Evolutionary conservation across 2,329 filamentous ascomycete species (phyloP).

Genomic region (Claviceps spartinae): DNA sequence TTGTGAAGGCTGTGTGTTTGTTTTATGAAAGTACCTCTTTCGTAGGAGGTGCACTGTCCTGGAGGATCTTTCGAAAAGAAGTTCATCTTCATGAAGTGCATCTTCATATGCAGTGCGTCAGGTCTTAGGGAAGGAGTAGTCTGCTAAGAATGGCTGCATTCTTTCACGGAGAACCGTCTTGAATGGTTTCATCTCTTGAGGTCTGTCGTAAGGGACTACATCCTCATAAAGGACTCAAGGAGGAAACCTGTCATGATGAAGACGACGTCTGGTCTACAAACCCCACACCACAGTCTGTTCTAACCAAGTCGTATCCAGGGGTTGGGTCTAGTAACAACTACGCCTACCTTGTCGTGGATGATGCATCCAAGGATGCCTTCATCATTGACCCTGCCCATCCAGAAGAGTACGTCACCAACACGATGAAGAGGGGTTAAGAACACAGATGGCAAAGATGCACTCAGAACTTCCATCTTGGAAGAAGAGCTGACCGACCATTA

Average conservation of each 20-base stretch:
- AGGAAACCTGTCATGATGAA: background rate
- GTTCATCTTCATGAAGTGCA: too few relatives aligned
- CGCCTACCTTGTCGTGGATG: constrained; percentile 67
- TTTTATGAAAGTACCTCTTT: too few relatives aligned
- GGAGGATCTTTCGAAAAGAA: too few relatives aligned
- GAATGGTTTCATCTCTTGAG: too few relatives aligned
- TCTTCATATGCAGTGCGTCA: too few relatives aligned
- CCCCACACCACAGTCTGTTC: background rate
- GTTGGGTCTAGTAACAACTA: constrained; percentile 70
- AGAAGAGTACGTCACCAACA: constrained; percentile 44
- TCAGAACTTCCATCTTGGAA: background rate
- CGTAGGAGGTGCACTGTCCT: too few relatives aligned
- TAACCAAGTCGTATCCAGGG: constrained; percentile 28
- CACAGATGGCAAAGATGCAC: background rate
- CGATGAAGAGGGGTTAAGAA: background rate
- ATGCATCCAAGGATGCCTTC: constrained; percentile 63
- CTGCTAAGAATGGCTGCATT: too few relatives aligned
- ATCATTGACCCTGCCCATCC: constrained; percentile 74
- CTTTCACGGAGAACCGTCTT: too few relatives aligned
- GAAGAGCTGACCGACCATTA: constrained; percentile 13
- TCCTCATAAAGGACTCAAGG: background rate
- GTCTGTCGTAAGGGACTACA: too few relatives aligned
- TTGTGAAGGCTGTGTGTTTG: too few relatives aligned
- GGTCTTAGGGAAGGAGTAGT: too few relatives aligned
- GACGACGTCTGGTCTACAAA: too few relatives aligned